Evolutionary conservation across 2,329 filamentous ascomycete genomes (phyloP), one percentile per base, ranked within the genome.

Genomic region (Alternaria triticimaculans): DNA sequence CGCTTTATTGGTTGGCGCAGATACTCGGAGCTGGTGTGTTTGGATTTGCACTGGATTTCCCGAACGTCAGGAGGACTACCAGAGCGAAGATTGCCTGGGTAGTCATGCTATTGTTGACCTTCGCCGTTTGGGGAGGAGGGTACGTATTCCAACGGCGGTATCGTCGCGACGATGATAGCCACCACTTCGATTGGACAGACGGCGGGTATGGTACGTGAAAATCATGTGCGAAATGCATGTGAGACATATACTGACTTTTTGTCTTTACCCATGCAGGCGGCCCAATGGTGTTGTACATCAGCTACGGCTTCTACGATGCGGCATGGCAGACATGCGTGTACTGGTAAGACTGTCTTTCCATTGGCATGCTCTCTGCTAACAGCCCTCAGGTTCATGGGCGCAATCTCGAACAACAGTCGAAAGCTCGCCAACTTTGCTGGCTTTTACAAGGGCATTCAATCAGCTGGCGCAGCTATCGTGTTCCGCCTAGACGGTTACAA

Each of bases 361-460:
- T 49, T 9, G 30, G 15, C 4, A 3, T 11, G 9, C 12, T 44
- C 15, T 25, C 14, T 25, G 59, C 56, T 68, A 55, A 70, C 44
- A 3, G 4, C 6, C 25, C 9, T 65, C 63, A 91, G 90, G 90
- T 93, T 91, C 83, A 96, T 97, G 90, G 94, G 94, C 54, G 89
- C 94, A 8, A 86, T 97, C 41, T 94, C 91, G 76, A 97, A 97
- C 87, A 96, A 94, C 65, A 88, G 91, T 65, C 92, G 94, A 80
- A 94, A 93, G 79, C 87, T 94, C 7, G 94, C 94, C 82, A 96
- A 97, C 84, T 90, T 94, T 75, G 91, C 93, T 30, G 94, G 92
- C 64, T 94, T 92, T 83, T 95, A 95, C 86, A 95, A 94, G 82
- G 90, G 90, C 54, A 91, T 96, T 68, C 93, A 96, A 80, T 94